Evolutionary conservation across 2,329 filamentous ascomycete genomes (phyloP), one percentile per base, ranked within the genome.

Genomic region (Fusarium floridanum): DNA sequence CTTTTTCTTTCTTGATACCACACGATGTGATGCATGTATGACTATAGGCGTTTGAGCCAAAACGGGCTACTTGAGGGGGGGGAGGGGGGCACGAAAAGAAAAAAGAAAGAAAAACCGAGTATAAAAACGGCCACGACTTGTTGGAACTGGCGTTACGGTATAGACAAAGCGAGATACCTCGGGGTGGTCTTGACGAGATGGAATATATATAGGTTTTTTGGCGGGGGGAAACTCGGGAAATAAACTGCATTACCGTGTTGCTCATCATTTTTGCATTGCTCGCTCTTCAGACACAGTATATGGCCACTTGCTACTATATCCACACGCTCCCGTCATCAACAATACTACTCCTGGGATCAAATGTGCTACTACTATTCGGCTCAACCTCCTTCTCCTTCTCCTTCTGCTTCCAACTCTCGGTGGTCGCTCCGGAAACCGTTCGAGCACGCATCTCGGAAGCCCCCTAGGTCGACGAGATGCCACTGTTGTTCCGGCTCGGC

Each of bases 401-500:
- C 53, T 36, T 24, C 32, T 36, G 29, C 29, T 57, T 57, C 32
- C 32, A 32, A 20, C 20, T 22, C n/a, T 37, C 53, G 2, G 20
- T 5, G 8, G 32, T 5, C 3, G 4, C 12, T 17, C 36, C 20
- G 22, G 16, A 59, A 24, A 36, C 22, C 6, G 34, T 57, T 22
- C 39, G 41, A 59, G 60, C 43, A 61, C n/a, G n/a, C 59, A 63
- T 36, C 50, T 64, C 72, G 22, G 39, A 37, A 56, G 50, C 56
- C 55, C 68, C 78, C 71, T 81, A 79, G 48, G 70, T 67, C 57
- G 48, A 53, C 27, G 81, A 83, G 48, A 81, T 67, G 7, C 80
- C 78, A 27, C 81, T 81, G 34, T 83, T 82, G n/a, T 79, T 79
- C 60, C 83, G 79, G 43, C 79, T 78, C 9, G 79, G 72, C 4